Percentiles rank a stretch among this genome's conserved stretches.
Conservation (phyloP, 768 basidiomycete species). For the Tephrocybe sp. region DNA sequence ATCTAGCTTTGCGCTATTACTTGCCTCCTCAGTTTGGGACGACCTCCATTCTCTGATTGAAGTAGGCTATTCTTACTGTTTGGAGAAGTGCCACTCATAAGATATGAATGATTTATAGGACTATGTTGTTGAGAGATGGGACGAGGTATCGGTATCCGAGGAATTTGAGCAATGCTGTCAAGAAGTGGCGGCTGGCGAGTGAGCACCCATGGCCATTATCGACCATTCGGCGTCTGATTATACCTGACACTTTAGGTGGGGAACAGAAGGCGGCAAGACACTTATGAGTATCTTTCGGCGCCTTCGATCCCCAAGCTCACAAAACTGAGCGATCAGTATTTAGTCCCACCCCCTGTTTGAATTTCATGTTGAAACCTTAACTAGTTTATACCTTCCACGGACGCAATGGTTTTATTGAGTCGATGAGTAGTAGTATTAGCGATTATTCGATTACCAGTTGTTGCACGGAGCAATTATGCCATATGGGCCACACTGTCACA, state of each 20-base stretch:
- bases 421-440: too few species aligned
- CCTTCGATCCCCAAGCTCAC: slow-evolving; percentile 52
- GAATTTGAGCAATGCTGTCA: slow-evolving; percentile 71
- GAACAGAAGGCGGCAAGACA: slow-evolving; percentile 66
- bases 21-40: slow-evolving; percentile 68
- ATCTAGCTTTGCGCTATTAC: slow-evolving; percentile 63
- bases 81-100: slow-evolving; percentile 9
- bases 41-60: slow-evolving; percentile 60
- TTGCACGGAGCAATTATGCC: too few species aligned
- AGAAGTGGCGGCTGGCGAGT: slow-evolving; percentile 76
- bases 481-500: too few species aligned
- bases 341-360: too few species aligned
- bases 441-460: too few species aligned
- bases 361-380: too few species aligned
- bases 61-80: slow-evolving; percentile 32
- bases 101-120: slow-evolving; percentile 40
- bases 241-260: slow-evolving; percentile 49
- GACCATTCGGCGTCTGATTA: neutral
- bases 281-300: slow-evolving; percentile 65
- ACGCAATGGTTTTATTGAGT: too few species aligned
- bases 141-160: slow-evolving; percentile 57
- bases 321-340: slow-evolving; percentile 16
- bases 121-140: slow-evolving; percentile 77
- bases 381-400: too few species aligned
- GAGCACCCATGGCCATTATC: slow-evolving; percentile 24